These are phyloP conservation scores for Coemansia sp. DNA, from an alignment of 192 early-diverging fungal species.

Conservation along the genomic window DNA sequence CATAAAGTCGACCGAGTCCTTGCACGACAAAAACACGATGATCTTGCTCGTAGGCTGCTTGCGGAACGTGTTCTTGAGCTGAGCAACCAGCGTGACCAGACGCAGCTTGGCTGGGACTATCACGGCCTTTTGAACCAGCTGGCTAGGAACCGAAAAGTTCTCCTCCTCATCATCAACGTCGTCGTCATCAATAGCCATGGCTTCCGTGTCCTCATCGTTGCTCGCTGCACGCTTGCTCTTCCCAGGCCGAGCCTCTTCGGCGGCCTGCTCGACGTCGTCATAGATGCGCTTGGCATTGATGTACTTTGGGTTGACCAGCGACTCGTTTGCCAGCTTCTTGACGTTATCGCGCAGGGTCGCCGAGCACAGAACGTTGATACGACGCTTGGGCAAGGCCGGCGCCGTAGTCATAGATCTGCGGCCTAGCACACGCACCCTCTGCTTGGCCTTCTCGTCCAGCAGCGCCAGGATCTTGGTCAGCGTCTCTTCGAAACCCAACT, in stretches of 20 bases:
- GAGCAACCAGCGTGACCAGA: constrained; percentile 77
- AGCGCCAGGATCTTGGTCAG: constrained; percentile 67
- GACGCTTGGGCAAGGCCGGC: constrained; percentile 59
- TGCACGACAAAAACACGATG: constrained; percentile 93
- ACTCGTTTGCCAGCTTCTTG: constrained; percentile 72
- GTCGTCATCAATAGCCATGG: constrained; percentile 10
- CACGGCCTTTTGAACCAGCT: constrained; percentile 84
- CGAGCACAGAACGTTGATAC: constrained; percentile 83
- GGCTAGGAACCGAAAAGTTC: constrained; percentile 73
- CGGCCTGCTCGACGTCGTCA: constrained; percentile 33
- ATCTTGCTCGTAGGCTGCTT: constrained; percentile 47
- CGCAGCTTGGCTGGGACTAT: constrained; percentile 89
- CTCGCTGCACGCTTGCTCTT: constrained; percentile 28
- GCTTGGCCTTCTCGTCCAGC: constrained; percentile 52
- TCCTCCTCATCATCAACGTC: constrained; percentile 15
- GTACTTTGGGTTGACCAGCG: constrained; percentile 75
- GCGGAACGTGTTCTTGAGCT: constrained; percentile 61
- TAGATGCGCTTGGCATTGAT: constrained; percentile 62
- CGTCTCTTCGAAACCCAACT: constrained; percentile 88
- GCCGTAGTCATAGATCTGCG: constrained; percentile 28
- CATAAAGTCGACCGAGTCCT: constrained; percentile 95
- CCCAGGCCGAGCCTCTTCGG: constrained; percentile 23
- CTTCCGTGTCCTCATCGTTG: constrained; percentile 43
- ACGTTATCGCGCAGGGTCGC: constrained; percentile 90
- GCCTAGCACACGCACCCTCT: constrained; percentile 15